Evolutionary conservation across 1,284 basidiomycete species (phyloP), one percentile per base, ranked within the genome.

Genomic region (Cryptococcus wingfieldii): DNA sequence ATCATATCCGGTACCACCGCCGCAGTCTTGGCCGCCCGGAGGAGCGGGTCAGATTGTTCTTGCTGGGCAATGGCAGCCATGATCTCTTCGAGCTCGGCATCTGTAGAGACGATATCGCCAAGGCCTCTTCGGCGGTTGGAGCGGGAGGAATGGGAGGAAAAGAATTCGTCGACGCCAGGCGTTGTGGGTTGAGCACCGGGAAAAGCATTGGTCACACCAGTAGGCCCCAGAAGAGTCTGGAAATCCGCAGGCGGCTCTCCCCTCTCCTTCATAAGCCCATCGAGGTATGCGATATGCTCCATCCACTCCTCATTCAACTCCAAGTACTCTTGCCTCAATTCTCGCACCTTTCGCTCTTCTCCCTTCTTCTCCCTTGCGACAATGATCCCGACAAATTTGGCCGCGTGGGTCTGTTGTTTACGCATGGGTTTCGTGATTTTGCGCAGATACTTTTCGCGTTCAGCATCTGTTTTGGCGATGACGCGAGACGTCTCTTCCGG

Each of bases 21-120:
- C n/a, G 92, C 83, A 55, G 96, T 97, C 61, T 86, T 83, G 49
- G 86, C 80, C 3, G 91, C 90, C 19, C 97, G 84, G 63, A 89
- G 84, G 63, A 84, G 89, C 0, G 94, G 92, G 75, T 98, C 93
- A 46, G 88, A 91, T 54, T 90, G 84, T 62, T 95, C 94, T 61
- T 94, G 90, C 64, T 88, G 90, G 47, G 92, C 93, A 41, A 97
- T 79, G 67, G 87, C 92, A 12, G 90, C 91, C 54, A 98, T 86
- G 69, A 98, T 94, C 77, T 94, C 92, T 69, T 97, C 89, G 84
- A 97, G 94, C 79, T 98, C 95, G 55, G 96, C 83, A 74, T 98
- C 95, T 18, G 92, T 93, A 2, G 91, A 85, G 12, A 95, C 93
- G 7, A 90, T 87, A 74, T 98, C 94, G 60, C 56, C 60, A 23